phyloP scores from a whole-genome alignment of 108 stramenopile genomes.

The Nitzschia palea region DNA sequence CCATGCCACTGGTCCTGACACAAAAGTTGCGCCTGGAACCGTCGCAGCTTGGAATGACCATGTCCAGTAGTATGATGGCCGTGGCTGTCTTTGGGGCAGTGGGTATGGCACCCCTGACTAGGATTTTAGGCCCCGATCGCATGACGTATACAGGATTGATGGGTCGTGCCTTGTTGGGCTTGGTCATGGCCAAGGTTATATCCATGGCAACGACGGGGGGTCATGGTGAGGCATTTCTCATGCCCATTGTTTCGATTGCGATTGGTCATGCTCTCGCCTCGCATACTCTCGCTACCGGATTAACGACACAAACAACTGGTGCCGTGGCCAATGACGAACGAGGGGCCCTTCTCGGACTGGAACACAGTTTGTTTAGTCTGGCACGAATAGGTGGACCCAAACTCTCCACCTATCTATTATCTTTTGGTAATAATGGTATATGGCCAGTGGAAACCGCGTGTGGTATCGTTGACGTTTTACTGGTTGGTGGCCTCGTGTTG shows the following conservation, averaged over 20 bases:
- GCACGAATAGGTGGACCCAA: constrained; percentile 71
- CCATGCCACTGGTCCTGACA: constrained; percentile 60
- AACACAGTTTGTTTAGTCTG: constrained; percentile 77
- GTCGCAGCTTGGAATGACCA: constrained; percentile 55
- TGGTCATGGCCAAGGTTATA: constrained; percentile 35
- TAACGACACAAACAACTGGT: constrained; percentile 79
- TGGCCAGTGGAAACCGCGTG: constrained; percentile 31
- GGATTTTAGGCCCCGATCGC: constrained; percentile 27
- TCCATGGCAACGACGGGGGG: constrained; percentile 14
- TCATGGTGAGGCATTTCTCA: neutral
- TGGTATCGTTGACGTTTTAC: constrained; percentile 28
- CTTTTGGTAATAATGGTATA: constrained; percentile 2
- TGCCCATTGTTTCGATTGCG: constrained; percentile 31
- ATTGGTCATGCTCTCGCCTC: constrained; percentile 56
- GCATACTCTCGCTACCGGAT: constrained; percentile 67
- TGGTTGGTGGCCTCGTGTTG: constrained; percentile 1
- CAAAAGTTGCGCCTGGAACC: constrained; percentile 47
- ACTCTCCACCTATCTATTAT: constrained; percentile 50
- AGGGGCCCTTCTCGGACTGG: constrained; percentile 76
- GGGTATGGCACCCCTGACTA: constrained; percentile 53
- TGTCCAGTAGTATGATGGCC: constrained; percentile 59
- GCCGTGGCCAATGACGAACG: constrained; percentile 49
- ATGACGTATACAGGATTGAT: constrained; percentile 50
- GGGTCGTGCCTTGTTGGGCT: constrained; percentile 25
- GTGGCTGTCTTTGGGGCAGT: constrained; percentile 72